A percentile compares a stretch with the other conserved stretches of the same genome.
Evolutionary conservation across 495 filamentous ascomycete species (phyloP).

Genomic region (Podospora conica): DNA sequence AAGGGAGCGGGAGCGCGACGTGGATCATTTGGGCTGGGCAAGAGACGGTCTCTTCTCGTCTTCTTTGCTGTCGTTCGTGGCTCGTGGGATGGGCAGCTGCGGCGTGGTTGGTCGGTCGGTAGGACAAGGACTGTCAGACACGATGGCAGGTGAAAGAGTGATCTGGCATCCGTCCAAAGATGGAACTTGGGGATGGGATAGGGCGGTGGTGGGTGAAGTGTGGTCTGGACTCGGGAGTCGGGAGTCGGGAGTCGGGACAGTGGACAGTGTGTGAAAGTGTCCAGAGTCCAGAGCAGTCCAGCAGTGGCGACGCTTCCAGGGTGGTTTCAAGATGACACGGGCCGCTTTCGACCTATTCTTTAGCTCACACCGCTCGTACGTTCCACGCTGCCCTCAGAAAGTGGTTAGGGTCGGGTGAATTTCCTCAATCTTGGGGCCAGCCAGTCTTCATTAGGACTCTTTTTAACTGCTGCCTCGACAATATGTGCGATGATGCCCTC

Average conservation of each 20-base stretch:
- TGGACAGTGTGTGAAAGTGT: not conserved
- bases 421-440: not conserved
- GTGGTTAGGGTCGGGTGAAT: no score
- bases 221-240: not conserved
- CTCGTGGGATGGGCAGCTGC: not conserved
- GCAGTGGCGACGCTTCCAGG: not conserved
- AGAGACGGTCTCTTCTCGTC: not conserved
- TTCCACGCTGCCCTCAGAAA: no score
- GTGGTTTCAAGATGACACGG: not conserved
- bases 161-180: not conserved
- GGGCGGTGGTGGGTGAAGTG: no score
- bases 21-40: not conserved
- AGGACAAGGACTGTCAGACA: not conserved
- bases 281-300: not conserved
- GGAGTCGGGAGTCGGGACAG: not conserved
- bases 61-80: no score
- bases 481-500: not conserved
- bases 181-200: not conserved
- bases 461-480: not conserved
- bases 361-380: not conserved
- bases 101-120: not conserved
- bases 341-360: not conserved
- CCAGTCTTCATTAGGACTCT: no score
- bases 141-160: not conserved
- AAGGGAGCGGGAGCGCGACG: slow-evolving; percentile 3